Conservation (phyloP, 257 asterid species). For the Anisodus acutangulus region DNA sequence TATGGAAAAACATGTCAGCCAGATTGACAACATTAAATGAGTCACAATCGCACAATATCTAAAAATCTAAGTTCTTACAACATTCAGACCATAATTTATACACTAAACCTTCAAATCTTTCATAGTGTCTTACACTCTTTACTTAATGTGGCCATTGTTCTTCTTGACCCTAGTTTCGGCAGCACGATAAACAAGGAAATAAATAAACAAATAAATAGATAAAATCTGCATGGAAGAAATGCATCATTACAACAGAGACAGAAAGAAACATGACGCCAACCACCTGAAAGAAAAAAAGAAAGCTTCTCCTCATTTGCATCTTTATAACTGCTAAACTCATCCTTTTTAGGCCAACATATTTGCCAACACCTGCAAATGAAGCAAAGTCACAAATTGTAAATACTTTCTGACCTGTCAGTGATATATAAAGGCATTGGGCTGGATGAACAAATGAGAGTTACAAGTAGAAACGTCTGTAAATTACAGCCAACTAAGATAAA, state of each 20-base stretch:
- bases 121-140: not conserved
- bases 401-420: not conserved
- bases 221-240: not conserved
- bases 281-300: not conserved
- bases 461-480: not conserved
- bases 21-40: conserved; percentile 17
- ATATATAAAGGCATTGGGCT: not conserved
- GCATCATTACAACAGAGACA: not conserved
- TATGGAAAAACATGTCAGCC: not conserved
- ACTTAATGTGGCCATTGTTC: not conserved
- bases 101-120: not conserved
- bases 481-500: conserved; percentile 9
- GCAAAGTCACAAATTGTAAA: not conserved
- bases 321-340: conserved; percentile 54
- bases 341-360: conserved; percentile 69
- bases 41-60: conserved; percentile 32
- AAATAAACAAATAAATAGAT: not conserved
- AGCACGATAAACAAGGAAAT: not conserved
- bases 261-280: conserved; percentile 2
- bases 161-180: not conserved
- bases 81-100: not conserved
- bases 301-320: conserved; percentile 76
- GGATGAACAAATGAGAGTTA: not conserved
- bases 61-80: not conserved
- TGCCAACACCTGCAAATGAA: conserved; percentile 58